These are phyloP conservation scores for Porcisia deanei DNA, from an alignment of 208 protist species.

Conservation along the genomic window DNA sequence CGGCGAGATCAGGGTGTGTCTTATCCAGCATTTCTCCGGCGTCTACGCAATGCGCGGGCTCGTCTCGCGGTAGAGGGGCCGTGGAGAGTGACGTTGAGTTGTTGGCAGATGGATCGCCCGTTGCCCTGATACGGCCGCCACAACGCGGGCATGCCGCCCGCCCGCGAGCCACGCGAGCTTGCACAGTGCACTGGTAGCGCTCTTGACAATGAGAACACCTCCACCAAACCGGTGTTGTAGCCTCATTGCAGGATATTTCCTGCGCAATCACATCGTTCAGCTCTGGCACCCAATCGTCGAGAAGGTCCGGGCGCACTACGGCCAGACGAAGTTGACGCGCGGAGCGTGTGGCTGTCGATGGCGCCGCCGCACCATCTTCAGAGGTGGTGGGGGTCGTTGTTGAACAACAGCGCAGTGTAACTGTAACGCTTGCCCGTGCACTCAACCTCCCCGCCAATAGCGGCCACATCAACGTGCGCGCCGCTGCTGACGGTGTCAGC, in stretches of 20 bases:
- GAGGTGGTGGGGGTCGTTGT: not conserved
- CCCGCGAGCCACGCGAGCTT: slow-evolving; percentile 40
- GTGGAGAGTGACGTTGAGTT: not conserved
- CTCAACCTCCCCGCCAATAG: not conserved
- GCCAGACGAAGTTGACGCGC: slow-evolving; percentile 35
- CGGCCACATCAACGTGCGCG: not conserved
- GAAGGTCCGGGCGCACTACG: slow-evolving; percentile 74
- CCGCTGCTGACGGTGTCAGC: not conserved
- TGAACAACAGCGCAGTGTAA: not conserved
- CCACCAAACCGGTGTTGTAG: slow-evolving; percentile 45
- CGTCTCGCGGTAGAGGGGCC: not conserved
- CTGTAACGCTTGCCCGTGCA: not conserved
- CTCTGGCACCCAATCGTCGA: slow-evolving; percentile 84
- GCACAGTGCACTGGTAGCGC: slow-evolving; percentile 60
- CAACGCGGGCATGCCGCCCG: slow-evolving; percentile 54
- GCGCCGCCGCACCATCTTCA: not conserved
- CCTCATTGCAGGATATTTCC: slow-evolving; percentile 36
- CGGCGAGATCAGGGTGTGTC: slow-evolving; percentile 46
- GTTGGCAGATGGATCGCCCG: not conserved
- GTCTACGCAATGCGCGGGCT: not conserved
- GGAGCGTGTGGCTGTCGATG: not conserved
- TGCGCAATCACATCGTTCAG: slow-evolving; percentile 73
- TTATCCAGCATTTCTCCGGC: slow-evolving; percentile 29
- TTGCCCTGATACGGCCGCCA: slow-evolving; percentile 5
- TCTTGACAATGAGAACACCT: slow-evolving; percentile 46